Base-by-base conservation (phyloP, 441 rosid species). In the Breynia disticha region DNA sequence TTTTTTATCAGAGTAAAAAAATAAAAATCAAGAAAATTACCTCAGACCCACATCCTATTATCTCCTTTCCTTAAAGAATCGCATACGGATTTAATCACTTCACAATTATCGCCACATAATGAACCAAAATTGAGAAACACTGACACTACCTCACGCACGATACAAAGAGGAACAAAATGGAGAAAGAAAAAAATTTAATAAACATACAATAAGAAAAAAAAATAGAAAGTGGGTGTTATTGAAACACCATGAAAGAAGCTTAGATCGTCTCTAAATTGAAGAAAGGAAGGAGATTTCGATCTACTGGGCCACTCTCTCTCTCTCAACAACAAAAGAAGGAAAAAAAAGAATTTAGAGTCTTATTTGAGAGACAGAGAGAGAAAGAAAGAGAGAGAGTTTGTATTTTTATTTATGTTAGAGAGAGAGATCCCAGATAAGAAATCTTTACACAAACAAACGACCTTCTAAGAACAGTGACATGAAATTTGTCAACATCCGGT, bases 401-500 rank as follows among this genome's bases (percentile, higher is more conserved):
- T 38, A 46, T 45, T 51, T n/a, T 64, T 24, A 50, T 63, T 56
- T 43, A 55, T 43, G 49, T 13, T 56, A 55, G 55, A 60, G 63
- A 65, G 76, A 72, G 78, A 68, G 78, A 73, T 75, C 79, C 86
- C 80, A 73, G 88, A 78, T 79, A 78, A 77, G 87, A 86, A 88
- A 87, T 80, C 80, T 71, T 72, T 77, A 75, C 79, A 82, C 76
- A 85, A 79, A 79, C 86, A 73, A 82, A 80, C 76, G 95, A 82
- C 79, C 82, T 76, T 84, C 87, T 62, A 69, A 64, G 76, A 87
- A 87, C 87, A 87, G 82, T 79, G 84, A 85, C 96, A 77, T 78
- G 82, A 80, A 80, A 80, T 82, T 87, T 83, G 96, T 91, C 96
- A 83, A 87, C 86, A 79, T 83, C 86, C 80, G 85, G 95, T 85